Evolutionary conservation across 78 protist species (phyloP).

Genomic region (Paratrimastix pyriformis): DNA sequence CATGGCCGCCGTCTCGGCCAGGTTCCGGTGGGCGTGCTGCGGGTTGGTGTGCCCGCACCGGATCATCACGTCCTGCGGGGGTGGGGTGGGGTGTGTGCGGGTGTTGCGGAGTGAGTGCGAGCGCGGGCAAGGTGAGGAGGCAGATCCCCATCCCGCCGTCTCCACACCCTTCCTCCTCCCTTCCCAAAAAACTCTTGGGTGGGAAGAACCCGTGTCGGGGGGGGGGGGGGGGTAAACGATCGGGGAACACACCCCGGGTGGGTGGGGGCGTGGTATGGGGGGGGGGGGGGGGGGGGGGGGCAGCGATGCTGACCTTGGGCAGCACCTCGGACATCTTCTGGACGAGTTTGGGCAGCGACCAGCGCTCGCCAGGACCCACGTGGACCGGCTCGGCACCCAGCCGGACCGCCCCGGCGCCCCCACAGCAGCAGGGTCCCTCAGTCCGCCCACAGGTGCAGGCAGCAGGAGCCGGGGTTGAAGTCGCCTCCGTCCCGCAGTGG

Average conservation of each 20-base stretch:
- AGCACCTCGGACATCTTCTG: neutral
- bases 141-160: neutral
- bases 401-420: too few species aligned
- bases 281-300: neutral
- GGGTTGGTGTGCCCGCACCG: constrained; percentile 68
- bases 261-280: too few species aligned
- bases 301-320: neutral
- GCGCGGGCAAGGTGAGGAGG: neutral
- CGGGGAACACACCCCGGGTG: neutral
- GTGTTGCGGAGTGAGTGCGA: too few species aligned
- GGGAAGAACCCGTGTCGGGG: neutral
- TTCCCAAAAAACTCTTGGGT: neutral
- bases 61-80: constrained; percentile 47
- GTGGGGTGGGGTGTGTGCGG: neutral
- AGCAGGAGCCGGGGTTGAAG: too few species aligned
- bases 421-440: too few species aligned
- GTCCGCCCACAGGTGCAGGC: too few species aligned
- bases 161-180: constrained; percentile 3
- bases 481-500: too few species aligned
- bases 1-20: constrained; percentile 23
- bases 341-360: neutral
- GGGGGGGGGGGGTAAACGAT: neutral
- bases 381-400: too few species aligned
- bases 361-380: too few species aligned
- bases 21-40: constrained; percentile 44